A percentile compares a stretch with the other conserved stretches of the same genome.
Evolutionary conservation across 805 yeast species (phyloP).

Genomic region (Yamadazyma scolyti): DNA sequence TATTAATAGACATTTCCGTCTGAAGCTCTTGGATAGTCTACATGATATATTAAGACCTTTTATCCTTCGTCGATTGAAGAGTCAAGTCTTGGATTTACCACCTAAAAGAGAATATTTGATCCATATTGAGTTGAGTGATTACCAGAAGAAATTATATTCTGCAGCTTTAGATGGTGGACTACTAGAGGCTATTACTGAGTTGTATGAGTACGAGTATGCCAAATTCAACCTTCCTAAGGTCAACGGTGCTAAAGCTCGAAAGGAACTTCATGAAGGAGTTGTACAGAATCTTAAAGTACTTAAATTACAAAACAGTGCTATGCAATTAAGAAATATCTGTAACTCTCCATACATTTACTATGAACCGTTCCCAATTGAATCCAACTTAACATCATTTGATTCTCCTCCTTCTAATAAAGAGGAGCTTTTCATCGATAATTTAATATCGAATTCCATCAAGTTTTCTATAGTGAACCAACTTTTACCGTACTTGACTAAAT

Average conservation of each 20-base stretch:
- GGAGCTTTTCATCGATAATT: slow-evolving; percentile 22
- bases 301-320: slow-evolving; percentile 58
- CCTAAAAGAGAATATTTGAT: slow-evolving; percentile 87
- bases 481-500: slow-evolving; percentile 44
- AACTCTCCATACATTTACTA: slow-evolving; percentile 83
- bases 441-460: slow-evolving; percentile 66
- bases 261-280: slow-evolving; percentile 4
- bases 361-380: slow-evolving; percentile 61
- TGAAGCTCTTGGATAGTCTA: slow-evolving; percentile 63
- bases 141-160: slow-evolving; percentile 64
- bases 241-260: slow-evolving; percentile 1
- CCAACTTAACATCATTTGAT: slow-evolving; percentile 13
- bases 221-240: slow-evolving; percentile 28
- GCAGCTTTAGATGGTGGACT: slow-evolving; percentile 45
- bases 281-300: slow-evolving; percentile 5
- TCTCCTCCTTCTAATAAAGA: slow-evolving; percentile 14
- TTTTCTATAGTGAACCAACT: slow-evolving; percentile 66
- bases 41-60: slow-evolving; percentile 91
- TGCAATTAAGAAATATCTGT: slow-evolving; percentile 83
- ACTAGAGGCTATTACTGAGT: slow-evolving; percentile 41
- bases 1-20: slow-evolving; percentile 51
- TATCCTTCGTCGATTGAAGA: slow-evolving; percentile 74
- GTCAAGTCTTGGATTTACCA: slow-evolving; percentile 71
- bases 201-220: slow-evolving; percentile 50
- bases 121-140: slow-evolving; percentile 60